phyloP scores from a whole-genome alignment of 83 land plant genomes.

The Larix sibirica region DNA sequence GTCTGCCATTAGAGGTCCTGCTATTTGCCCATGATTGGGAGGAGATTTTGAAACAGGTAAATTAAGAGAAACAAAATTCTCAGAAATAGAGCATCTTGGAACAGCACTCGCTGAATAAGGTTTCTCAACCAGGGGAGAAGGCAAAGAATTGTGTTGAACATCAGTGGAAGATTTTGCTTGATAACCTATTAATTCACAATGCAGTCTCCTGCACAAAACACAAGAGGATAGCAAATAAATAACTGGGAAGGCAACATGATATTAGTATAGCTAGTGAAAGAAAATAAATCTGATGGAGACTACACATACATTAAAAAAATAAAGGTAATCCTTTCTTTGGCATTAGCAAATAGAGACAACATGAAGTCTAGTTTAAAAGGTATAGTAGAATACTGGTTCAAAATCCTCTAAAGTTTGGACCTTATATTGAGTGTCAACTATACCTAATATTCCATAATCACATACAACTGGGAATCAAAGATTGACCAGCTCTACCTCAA shows the following conservation, averaged over 20 bases:
- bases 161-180: conserved; percentile 8
- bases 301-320: not conserved
- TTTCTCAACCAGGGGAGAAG: conserved; percentile 6
- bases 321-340: not conserved
- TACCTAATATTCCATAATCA: not conserved
- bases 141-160: not conserved
- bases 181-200: conserved; percentile 12
- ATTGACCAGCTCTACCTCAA: not conserved
- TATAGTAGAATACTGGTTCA: not conserved
- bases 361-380: not conserved
- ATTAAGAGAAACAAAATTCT: conserved; percentile 1
- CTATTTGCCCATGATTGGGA: not conserved
- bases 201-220: conserved; percentile 7
- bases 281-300: not conserved
- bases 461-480: not conserved
- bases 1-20: not conserved
- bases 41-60: not conserved
- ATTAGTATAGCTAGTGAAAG: not conserved
- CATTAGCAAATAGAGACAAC: not conserved
- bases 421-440: not conserved
- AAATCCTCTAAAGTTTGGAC: not conserved
- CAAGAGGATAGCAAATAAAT: not conserved
- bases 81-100: conserved; percentile 2
- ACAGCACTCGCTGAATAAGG: not conserved
- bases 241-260: not conserved